These are phyloP conservation scores for Pyricularia grisea DNA, from an alignment of 2,329 filamentous ascomycete genomes.

Conservation along the genomic window DNA sequence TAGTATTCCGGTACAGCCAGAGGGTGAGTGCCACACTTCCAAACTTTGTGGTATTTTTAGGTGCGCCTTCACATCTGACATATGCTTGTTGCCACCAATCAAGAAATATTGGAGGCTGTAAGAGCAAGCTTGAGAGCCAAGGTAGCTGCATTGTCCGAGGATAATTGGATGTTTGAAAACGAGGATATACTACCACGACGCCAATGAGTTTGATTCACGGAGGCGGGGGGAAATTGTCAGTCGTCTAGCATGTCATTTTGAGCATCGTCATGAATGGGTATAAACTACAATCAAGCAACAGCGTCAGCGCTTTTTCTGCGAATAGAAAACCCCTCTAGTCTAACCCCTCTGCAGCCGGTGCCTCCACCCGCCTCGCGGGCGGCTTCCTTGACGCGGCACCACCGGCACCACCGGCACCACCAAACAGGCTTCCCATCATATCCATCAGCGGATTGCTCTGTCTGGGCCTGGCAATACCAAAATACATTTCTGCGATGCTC, in stretches of 20 bases:
- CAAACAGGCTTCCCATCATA: slow-evolving; percentile 96
- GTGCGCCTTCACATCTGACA: slow-evolving; percentile 6
- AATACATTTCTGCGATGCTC: slow-evolving; percentile 93
- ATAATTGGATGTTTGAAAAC: slow-evolving; percentile 85
- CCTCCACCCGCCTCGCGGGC: slow-evolving; percentile 33
- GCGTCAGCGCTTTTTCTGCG: background rate
- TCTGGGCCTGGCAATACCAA: slow-evolving; percentile 77
- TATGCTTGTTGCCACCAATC: slow-evolving; percentile 2
- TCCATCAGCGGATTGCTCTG: slow-evolving; percentile 92
- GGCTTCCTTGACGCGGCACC: slow-evolving; percentile 35
- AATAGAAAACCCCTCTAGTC: slow-evolving; percentile 29
- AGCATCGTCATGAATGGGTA: slow-evolving; percentile 5
- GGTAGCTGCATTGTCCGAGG: slow-evolving; percentile 65
- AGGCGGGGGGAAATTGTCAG: background rate
- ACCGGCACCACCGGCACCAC: slow-evolving; percentile 54
- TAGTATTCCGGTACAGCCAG: slow-evolving; percentile 50
- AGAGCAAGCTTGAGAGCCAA: slow-evolving; percentile 62
- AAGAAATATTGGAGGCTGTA: slow-evolving; percentile 62
- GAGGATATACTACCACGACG: slow-evolving; percentile 40
- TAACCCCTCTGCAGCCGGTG: slow-evolving; percentile 48
- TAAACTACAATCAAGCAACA: slow-evolving; percentile 5
- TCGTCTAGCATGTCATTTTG: slow-evolving; percentile 4
- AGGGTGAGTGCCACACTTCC: slow-evolving; percentile 38
- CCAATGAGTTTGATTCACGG: slow-evolving; percentile 12
- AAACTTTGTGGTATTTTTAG: slow-evolving; percentile 7